Evolutionary conservation across 805 yeast species (phyloP).

Genomic region (Teunomyces gatunensis): DNA sequence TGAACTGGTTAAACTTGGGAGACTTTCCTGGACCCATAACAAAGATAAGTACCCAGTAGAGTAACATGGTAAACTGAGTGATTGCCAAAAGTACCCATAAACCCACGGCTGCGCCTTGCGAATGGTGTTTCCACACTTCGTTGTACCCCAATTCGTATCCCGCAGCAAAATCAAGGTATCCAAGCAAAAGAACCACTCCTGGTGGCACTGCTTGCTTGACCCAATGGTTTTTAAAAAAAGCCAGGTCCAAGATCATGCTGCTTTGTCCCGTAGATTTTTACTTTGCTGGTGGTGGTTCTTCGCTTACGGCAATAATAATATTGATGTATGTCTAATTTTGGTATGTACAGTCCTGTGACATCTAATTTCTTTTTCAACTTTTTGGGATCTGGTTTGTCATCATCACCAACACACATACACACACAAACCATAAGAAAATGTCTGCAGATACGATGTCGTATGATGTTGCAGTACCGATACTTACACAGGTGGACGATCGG

Average conservation of each 20-base stretch:
- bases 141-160: constrained; percentile 46
- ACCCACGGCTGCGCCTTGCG: constrained; percentile 31
- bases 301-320: no score
- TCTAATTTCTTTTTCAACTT: no score
- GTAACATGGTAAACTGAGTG: constrained; percentile 20
- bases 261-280: not conserved
- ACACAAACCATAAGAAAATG: not conserved
- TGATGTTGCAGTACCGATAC: not conserved
- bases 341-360: no score
- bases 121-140: constrained; percentile 28
- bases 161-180: constrained; percentile 44
- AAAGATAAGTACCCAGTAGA: constrained; percentile 46
- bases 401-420: not conserved
- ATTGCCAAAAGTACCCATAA: constrained; percentile 33
- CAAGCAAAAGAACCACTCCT: constrained; percentile 25
- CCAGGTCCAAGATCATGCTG: constrained; percentile 10
- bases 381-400: no score
- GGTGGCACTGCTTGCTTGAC: constrained; percentile 26
- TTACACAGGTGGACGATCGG: constrained; percentile 39
- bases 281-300: no score
- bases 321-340: no score
- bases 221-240: constrained; percentile 9
- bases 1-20: constrained; percentile 31
- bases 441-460: constrained; percentile 2
- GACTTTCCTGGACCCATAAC: constrained; percentile 58